A percentile compares a stretch with the other conserved stretches of the same genome.
phyloP scores from a whole-genome alignment of 2,329 filamentous ascomycete genomes.

The Orbilia brochopaga region DNA sequence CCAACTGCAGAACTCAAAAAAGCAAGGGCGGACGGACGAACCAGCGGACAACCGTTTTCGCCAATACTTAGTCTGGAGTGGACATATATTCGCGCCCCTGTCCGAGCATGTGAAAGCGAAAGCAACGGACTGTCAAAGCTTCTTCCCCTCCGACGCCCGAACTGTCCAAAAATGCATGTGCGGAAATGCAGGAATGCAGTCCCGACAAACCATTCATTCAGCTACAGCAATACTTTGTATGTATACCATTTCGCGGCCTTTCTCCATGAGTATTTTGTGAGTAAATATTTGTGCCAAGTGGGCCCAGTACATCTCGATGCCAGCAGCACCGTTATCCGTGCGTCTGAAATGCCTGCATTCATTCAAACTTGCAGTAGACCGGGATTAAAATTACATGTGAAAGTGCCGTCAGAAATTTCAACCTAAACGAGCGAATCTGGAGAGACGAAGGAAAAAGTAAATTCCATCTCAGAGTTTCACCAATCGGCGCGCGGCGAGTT shows the following conservation, averaged over 20 bases:
- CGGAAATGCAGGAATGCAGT: constrained; percentile 28
- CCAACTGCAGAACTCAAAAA: not conserved
- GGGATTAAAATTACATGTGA: not conserved
- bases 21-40: constrained; percentile 5
- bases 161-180: constrained; percentile 29
- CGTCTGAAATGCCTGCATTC: not conserved
- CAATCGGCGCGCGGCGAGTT: constrained; percentile 2
- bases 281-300: too few species aligned
- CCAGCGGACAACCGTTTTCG: constrained; percentile 45
- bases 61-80: too few species aligned
- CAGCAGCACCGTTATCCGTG: not conserved
- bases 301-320: too few species aligned
- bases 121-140: too few species aligned
- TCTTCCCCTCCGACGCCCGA: not conserved
- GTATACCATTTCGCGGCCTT: too few species aligned
- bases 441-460: constrained; percentile 4
- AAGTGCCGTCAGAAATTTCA: not conserved
- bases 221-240: too few species aligned
- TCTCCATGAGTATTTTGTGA: too few species aligned
- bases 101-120: constrained; percentile 41
- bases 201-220: too few species aligned
- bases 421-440: not conserved
- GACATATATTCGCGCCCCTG: not conserved
- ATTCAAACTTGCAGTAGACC: not conserved
- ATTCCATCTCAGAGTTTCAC: too few species aligned